Base-by-base conservation (phyloP, 1,284 basidiomycete genomes). In the Mycena citricolor region DNA sequence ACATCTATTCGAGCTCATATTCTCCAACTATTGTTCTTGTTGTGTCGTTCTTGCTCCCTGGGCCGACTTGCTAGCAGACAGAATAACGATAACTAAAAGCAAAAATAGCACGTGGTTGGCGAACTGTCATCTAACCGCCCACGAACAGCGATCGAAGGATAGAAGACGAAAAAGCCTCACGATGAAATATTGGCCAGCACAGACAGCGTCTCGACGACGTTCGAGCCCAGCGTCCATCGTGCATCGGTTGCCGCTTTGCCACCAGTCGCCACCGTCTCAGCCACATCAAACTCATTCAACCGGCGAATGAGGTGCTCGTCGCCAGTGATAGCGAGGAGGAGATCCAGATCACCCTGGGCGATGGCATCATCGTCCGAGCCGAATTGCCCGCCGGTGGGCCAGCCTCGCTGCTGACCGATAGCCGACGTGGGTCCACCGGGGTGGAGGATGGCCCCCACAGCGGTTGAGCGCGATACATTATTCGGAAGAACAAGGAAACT, bases 401-500 rank as follows among this genome's bases (percentile, higher is more conserved):
- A 48, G 20, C 57, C 61, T 52, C 70, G 70, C 73, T 39, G 66
- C 57, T 19, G 68, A 14, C 73, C 58, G 3, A 74, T 70, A 0
- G 77, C 76, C 31, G 74, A 73, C 4, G 74, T 73, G 2, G 82
- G 81, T 2, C 83, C 81, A 8, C 79, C 80, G 0, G 83, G 81
- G 54, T 83, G 79, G 21, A 89, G 65, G 47, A 89, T 81, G 11
- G 82, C 77, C 32, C 82, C 85, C 4, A 92, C 86, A 0, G 90
- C 90, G 0, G 83, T 82, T 13, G 83, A 86, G 7, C 90, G 78
- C 10, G 86, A 90, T 52, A 90, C 81, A 57, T 90, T 87, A 65
- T 86, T 88, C 2, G 90, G 90, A 8, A 92, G 71, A 33, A 94
- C 83, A 33, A 92, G 79, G 76, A 94, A 91, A 33, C 77, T 79